Percentiles rank a stretch among this genome's conserved stretches.
Evolutionary conservation across 1,139 yeast species (phyloP).

Genomic region (Candida smagusa): DNA sequence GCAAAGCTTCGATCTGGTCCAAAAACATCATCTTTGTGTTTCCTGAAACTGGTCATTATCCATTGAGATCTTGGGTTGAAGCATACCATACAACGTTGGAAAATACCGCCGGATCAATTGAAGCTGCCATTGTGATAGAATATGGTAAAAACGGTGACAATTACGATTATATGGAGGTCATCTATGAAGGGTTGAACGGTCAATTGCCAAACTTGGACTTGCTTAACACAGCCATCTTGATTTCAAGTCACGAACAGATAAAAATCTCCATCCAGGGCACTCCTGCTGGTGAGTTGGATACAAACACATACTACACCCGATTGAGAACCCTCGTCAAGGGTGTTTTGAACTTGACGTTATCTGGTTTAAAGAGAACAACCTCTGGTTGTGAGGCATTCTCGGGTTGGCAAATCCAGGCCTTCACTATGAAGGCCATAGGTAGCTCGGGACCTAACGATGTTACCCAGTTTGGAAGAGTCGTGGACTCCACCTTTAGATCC

Average conservation of each 20-base stretch:
- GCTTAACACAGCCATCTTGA: constrained; percentile 71
- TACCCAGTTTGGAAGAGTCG: constrained; percentile 86
- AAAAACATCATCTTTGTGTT: constrained; percentile 86
- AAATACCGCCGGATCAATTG: constrained; percentile 92
- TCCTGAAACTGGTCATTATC: constrained; percentile 66
- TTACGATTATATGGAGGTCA: constrained; percentile 70
- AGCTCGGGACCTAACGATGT: constrained; percentile 70
- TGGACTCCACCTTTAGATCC: constrained; percentile 84
- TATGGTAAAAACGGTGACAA: constrained; percentile 66
- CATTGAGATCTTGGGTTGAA: constrained; percentile 86
- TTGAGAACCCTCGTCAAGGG: constrained; percentile 62
- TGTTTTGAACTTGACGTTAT: constrained; percentile 59
- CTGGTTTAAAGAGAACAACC: constrained; percentile 59
- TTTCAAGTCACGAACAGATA: constrained; percentile 73
- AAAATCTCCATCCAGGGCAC: constrained; percentile 65
- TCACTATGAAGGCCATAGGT: constrained; percentile 66
- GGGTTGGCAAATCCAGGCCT: constrained; percentile 94
- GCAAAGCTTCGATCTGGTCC: constrained; percentile 90
- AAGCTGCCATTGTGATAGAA: constrained; percentile 86
- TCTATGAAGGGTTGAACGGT: constrained; percentile 89
- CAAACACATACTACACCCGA: constrained; percentile 51
- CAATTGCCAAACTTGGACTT: constrained; percentile 92
- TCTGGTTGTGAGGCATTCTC: constrained; percentile 88
- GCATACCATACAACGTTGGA: constrained; percentile 88
- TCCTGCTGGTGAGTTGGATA: constrained; percentile 41